A percentile compares a stretch with the other conserved stretches of the same genome.
phyloP scores from a whole-genome alignment of 73 alveolate genomes.

The Blepharisma japonicum region DNA sequence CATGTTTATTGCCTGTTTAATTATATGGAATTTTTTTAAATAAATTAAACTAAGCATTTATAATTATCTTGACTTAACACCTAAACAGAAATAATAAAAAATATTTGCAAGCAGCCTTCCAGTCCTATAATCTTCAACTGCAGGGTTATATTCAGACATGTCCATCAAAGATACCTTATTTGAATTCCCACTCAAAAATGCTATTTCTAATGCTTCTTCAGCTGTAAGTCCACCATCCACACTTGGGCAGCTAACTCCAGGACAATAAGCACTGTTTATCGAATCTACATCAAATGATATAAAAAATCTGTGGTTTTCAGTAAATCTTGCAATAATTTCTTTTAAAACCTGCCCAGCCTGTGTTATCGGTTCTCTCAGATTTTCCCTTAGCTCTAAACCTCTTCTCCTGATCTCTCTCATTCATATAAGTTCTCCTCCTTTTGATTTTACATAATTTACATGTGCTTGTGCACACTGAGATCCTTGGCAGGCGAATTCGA shows the following conservation, averaged over 20 bases:
- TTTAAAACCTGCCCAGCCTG: constrained; percentile 34
- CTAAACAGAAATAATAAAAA: constrained; percentile 33
- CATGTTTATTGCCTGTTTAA: too few relatives aligned
- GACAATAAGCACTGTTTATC: constrained; percentile 41
- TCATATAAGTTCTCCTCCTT: constrained; percentile 43
- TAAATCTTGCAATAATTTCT: constrained; percentile 11
- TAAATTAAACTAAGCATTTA: too few relatives aligned
- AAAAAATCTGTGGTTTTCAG: constrained; percentile 28
- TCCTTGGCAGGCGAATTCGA: constrained; percentile 49
- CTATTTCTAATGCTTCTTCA: constrained; percentile 49
- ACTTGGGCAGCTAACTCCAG: constrained; percentile 61
- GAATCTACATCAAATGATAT: constrained; percentile 51
- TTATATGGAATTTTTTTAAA: too few relatives aligned
- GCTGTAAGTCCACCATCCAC: constrained; percentile 43
- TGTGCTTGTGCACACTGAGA: constrained; percentile 46
- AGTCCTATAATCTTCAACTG: constrained; percentile 53
- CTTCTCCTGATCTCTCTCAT: constrained; percentile 18
- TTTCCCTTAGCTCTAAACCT: not conserved
- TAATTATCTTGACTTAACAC: too few relatives aligned
- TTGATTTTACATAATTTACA: constrained; percentile 33
- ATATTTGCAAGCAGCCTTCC: constrained; percentile 47
- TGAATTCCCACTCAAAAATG: constrained; percentile 31
- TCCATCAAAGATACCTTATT: constrained; percentile 31
- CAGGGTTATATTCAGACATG: constrained; percentile 53
- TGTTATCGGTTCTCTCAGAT: not conserved